Evolutionary conservation across 2,329 filamentous ascomycete species (phyloP).

Genomic region (Arthrobotrys musiformis): DNA sequence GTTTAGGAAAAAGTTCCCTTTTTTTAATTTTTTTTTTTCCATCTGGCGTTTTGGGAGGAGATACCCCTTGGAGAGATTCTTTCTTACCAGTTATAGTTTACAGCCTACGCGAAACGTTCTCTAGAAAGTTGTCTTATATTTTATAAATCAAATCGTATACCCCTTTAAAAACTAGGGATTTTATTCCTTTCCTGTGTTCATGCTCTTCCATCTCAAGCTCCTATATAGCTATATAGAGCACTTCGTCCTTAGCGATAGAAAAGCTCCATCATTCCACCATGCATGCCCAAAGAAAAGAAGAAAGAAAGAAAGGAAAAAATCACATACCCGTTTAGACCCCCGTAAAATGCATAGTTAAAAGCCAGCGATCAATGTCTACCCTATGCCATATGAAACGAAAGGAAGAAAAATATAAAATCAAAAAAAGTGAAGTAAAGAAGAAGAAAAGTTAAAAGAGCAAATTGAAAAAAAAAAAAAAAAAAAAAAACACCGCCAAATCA

Average conservation of each 20-base stretch:
- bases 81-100: neutral
- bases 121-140: neutral
- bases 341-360: constrained; percentile 18
- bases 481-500: neutral
- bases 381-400: neutral
- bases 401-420: neutral
- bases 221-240: neutral
- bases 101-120: neutral
- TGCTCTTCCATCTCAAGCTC: neutral
- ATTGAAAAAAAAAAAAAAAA: neutral
- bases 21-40: no score
- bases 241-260: neutral
- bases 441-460: neutral
- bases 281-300: no score
- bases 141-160: neutral
- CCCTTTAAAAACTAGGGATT: neutral
- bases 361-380: constrained; percentile 7
- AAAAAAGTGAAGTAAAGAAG: neutral
- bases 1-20: no score
- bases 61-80: constrained; percentile 25
- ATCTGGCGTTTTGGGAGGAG: constrained; percentile 21
- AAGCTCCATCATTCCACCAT: neutral
- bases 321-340: constrained; percentile 14
- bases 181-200: neutral
- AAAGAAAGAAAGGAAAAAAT: neutral